phyloP scores from a whole-genome alignment of 2,329 filamentous ascomycete species.

The Sporothrix sp. region DNA sequence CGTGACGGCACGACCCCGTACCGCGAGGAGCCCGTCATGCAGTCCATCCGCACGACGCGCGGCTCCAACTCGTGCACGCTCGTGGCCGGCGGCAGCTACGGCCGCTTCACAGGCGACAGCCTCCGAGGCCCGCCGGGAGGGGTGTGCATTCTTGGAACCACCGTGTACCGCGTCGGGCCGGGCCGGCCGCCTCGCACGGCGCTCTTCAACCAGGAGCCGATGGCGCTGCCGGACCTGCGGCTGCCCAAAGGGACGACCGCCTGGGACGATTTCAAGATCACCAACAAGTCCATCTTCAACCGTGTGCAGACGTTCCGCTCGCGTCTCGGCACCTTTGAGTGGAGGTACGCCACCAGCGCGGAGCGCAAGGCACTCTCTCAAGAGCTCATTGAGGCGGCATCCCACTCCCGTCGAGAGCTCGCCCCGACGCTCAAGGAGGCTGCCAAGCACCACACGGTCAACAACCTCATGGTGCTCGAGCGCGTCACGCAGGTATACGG shows the following conservation, averaged over 20 bases:
- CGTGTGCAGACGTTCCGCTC: constrained; percentile 38
- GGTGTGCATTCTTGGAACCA: constrained; percentile 33
- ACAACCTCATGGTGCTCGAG: constrained; percentile 43
- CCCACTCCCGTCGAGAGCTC: too few relatives aligned
- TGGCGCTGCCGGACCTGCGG: not conserved
- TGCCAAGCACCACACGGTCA: constrained; percentile 23
- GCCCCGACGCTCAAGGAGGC: constrained; percentile 4
- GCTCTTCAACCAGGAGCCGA: constrained; percentile 16
- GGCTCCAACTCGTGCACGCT: constrained; percentile 41
- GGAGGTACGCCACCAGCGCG: constrained; percentile 42
- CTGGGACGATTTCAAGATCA: constrained; percentile 23
- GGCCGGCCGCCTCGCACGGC: constrained; percentile 39
- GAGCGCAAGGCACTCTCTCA: constrained; percentile 32
- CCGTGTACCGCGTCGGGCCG: constrained; percentile 49
- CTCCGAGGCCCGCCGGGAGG: not conserved
- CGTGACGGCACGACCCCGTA: constrained; percentile 4
- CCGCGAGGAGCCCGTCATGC: constrained; percentile 28
- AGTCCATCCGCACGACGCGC: constrained; percentile 39
- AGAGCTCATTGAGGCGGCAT: not conserved
- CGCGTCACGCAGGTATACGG: constrained; percentile 24
- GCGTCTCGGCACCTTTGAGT: constrained; percentile 42
- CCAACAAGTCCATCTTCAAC: constrained; percentile 33
- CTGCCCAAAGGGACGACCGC: constrained; percentile 19
- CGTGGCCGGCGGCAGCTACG: constrained; percentile 30
- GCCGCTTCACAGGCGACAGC: not conserved